A percentile compares a stretch with the other conserved stretches of the same genome.
Conservation (phyloP, 345 rosid genomes). For the Citrus reticulata region DNA sequence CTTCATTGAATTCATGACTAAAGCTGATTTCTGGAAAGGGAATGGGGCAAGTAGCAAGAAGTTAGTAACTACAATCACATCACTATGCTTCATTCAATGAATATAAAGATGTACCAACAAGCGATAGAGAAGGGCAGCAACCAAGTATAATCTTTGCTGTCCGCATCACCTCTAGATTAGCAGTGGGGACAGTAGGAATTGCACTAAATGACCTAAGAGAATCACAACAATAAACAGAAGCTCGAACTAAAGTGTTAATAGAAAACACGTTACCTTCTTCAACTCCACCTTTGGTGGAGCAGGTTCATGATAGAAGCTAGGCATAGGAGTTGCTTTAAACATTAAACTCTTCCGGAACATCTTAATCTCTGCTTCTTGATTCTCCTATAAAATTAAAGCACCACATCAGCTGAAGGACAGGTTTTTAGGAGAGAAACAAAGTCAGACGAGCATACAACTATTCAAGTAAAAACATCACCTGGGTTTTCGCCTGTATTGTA, state of each 20-base stretch:
- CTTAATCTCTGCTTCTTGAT: constrained; percentile 38
- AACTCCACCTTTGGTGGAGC: constrained; percentile 35
- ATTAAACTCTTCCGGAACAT: constrained; percentile 33
- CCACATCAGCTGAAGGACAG: not conserved
- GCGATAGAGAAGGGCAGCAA: not conserved
- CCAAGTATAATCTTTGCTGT: not conserved
- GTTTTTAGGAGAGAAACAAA: not conserved
- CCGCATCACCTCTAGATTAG: not conserved
- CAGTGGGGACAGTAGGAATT: not conserved
- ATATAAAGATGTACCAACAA: not conserved
- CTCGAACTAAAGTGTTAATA: not conserved
- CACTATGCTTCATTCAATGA: not conserved
- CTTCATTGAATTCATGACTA: not conserved
- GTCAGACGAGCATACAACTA: not conserved
- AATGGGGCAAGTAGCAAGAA: not conserved
- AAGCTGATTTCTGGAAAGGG: not conserved
- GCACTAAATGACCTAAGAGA: not conserved
- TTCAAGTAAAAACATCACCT: constrained; percentile 18
- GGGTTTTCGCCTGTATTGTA: constrained; percentile 36
- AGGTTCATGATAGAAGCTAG: constrained; percentile 41
- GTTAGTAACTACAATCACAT: not conserved
- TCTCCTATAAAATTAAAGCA: constrained; percentile 21
- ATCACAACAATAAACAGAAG: not conserved
- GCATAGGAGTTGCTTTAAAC: constrained; percentile 46
- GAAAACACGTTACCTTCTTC: constrained; percentile 30